These are phyloP conservation scores for Dictyostelium intermedium DNA, from an alignment of 78 protist species.

Conservation along the genomic window DNA sequence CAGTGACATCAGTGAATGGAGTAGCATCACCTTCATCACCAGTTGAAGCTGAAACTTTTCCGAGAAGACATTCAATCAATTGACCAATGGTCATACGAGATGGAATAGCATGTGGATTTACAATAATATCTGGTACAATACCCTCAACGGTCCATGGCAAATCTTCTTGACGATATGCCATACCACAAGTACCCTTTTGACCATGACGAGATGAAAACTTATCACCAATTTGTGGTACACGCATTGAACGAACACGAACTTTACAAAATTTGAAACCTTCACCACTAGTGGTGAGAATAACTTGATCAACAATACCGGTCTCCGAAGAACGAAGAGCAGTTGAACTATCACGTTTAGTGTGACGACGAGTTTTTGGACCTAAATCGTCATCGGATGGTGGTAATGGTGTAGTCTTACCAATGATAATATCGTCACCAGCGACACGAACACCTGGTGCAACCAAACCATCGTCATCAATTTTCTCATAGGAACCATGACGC, in stretches of 20 bases:
- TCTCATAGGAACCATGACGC: slow-evolving; percentile 33
- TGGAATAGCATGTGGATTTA: slow-evolving; percentile 99
- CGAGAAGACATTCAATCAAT: slow-evolving; percentile 97
- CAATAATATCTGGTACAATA: slow-evolving; percentile 99
- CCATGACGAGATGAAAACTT: slow-evolving; percentile 99
- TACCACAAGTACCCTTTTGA: slow-evolving; percentile 99
- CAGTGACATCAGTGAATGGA: slow-evolving; percentile 96
- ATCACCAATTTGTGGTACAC: slow-evolving; percentile 99
- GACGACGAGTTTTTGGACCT: slow-evolving; percentile 25
- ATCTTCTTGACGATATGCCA: slow-evolving; percentile 97
- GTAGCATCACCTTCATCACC: slow-evolving; percentile 81
- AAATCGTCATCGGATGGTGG: slow-evolving; percentile 21
- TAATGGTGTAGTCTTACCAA: slow-evolving; percentile 87
- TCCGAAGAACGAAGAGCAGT: slow-evolving; percentile 87
- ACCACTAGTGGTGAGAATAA: slow-evolving; percentile 90
- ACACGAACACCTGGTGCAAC: slow-evolving; percentile 87
- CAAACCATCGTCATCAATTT: slow-evolving; percentile 96
- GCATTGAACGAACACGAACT: slow-evolving; percentile 86
- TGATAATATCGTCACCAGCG: slow-evolving; percentile 84
- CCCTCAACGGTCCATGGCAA: slow-evolving; percentile 99
- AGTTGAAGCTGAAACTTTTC: slow-evolving; percentile 95
- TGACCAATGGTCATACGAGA: slow-evolving; percentile 99
- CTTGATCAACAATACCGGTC: slow-evolving; percentile 95
- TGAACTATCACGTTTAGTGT: slow-evolving; percentile 83
- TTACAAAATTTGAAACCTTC: slow-evolving; percentile 90